Conservation (phyloP, 192 early-diverging fungal species). For the Lobosporangium transversale region DNA sequence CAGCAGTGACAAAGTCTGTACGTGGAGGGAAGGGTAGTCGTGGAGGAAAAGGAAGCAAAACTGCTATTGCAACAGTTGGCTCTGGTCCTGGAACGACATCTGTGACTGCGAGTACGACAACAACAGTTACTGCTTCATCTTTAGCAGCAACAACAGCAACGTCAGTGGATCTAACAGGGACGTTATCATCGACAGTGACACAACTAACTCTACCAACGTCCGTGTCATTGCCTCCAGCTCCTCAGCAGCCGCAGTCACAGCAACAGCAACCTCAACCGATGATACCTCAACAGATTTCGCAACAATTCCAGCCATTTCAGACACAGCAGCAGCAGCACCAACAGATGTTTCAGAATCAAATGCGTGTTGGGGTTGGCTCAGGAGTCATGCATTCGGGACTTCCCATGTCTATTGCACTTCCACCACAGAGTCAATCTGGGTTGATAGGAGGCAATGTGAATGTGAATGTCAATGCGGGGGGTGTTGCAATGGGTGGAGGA, state of each 20-base stretch:
- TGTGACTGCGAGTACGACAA: neutral
- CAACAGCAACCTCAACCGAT: conserved; percentile 4
- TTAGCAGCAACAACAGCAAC: conserved; percentile 6
- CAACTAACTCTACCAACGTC: neutral
- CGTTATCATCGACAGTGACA: neutral
- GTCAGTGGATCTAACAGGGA: neutral
- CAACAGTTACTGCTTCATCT: neutral
- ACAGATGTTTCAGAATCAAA: conserved; percentile 17
- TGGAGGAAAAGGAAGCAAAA: conserved; percentile 25
- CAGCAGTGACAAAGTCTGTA: neutral
- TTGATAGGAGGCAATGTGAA: conserved; percentile 2
- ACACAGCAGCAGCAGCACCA: conserved; percentile 5
- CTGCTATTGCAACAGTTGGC: neutral
- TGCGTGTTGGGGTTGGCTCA: conserved; percentile 1
- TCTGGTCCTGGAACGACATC: neutral
- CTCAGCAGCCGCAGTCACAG: neutral
- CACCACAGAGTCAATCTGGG: conserved; percentile 13
- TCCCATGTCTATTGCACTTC: conserved; percentile 26
- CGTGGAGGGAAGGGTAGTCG: conserved; percentile 28
- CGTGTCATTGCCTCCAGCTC: neutral
- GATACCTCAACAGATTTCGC: conserved; percentile 4
- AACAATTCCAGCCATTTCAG: conserved; percentile 22
- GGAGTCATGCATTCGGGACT: conserved; percentile 6
- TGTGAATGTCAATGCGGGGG: no score
- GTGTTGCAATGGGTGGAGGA: neutral